Conservation (phyloP, 805 yeast genomes). For the Teunomyces barrocoloradensis region DNA sequence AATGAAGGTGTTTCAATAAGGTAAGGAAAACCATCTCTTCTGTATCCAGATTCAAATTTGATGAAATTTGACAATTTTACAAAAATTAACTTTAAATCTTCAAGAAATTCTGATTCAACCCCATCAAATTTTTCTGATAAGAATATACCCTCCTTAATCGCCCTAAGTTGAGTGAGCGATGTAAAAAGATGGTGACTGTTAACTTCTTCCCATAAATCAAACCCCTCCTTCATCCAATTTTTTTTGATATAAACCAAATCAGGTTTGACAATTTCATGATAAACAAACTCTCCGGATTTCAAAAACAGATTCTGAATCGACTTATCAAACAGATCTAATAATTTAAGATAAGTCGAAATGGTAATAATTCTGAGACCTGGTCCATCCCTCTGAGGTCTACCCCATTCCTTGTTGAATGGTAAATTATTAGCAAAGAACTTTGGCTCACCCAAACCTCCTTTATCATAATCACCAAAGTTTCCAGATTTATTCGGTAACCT, state of each 20-base stretch:
- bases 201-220: constrained; percentile 93
- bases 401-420: constrained; percentile 72
- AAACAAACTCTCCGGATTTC: constrained; percentile 38
- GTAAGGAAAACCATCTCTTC: constrained; percentile 40
- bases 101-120: constrained; percentile 21
- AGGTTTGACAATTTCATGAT: constrained; percentile 53
- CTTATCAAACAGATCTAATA: constrained; percentile 32
- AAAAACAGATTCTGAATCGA: constrained; percentile 25
- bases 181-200: constrained; percentile 78
- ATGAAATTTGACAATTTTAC: constrained; percentile 38
- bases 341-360: constrained; percentile 51
- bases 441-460: constrained; percentile 82
- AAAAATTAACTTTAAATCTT: constrained; percentile 27
- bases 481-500: constrained; percentile 71
- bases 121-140: constrained; percentile 29
- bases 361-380: constrained; percentile 81
- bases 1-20: constrained; percentile 67
- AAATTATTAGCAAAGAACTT: constrained; percentile 70
- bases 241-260: constrained; percentile 64
- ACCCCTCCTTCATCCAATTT: constrained; percentile 66
- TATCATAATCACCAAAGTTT: constrained; percentile 34
- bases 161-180: constrained; percentile 66
- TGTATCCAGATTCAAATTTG: constrained; percentile 41
- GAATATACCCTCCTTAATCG: constrained; percentile 56
- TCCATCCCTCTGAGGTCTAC: constrained; percentile 95